Evolutionary conservation across 805 yeast genomes (phyloP), one percentile per base, ranked within the genome.

Genomic region (Ogataea trehalophila): DNA sequence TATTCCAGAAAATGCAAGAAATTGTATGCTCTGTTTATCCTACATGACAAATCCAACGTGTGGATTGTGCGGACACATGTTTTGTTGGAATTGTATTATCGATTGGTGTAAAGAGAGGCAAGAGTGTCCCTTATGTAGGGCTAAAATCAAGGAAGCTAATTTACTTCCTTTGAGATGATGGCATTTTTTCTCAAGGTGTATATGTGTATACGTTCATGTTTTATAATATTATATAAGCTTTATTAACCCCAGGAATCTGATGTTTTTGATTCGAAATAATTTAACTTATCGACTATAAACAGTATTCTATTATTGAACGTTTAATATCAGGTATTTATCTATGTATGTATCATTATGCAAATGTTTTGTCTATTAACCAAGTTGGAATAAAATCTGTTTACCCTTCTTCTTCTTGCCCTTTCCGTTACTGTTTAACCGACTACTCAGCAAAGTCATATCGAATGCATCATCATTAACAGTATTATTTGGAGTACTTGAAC

Each of bases 51-150:
- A 87, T 51, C 98, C 99, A 5, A 72, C 96, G 1, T 79, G 87
- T 50, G 89, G 96, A 0, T 78, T 83, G 5, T 92, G 99, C 67
- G 99, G 98, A 0, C 99, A 92, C 63, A 48, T 88, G 15, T 92
- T 87, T 64, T 92, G 99, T 67, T 92, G 98, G 97, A 73, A 72
- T 6, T 92, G 98, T 63, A 81, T 90, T 5, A 74, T 81, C 6
- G 95, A 87, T 56, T 92, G 98, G 98, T 80, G 90, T 49, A 73
- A 88, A 52, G 96, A 90, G 54, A 75, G 77, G 44, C 83, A 89
- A 0, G 97, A 90, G 60, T 92, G 99, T 62, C 98, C 99, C 0
- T 70, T 94, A 26, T 94, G 98, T 61, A 68, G 98, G 45, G 94
- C 85, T 53, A 74, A 70, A 22, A 76, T 88, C 43, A 68, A 73